Conservation (phyloP, 1,284 basidiomycete species). For the Agaricales sp. region DNA sequence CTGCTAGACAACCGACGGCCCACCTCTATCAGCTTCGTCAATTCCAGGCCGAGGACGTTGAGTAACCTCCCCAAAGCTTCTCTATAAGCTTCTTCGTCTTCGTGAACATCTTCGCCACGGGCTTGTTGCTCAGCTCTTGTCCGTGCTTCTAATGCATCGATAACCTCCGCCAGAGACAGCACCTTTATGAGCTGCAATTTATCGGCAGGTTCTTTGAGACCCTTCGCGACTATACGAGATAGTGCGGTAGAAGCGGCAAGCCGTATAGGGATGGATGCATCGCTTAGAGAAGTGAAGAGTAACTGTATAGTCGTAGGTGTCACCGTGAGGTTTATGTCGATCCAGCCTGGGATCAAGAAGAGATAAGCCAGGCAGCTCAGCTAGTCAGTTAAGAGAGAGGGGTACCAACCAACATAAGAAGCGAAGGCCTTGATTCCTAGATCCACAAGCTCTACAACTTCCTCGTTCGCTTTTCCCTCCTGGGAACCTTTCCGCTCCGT, state of each 20-base stretch:
- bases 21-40: conserved; percentile 75
- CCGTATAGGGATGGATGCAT: conserved; percentile 69
- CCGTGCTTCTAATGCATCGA: conserved; percentile 71
- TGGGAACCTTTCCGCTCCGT: conserved; percentile 48
- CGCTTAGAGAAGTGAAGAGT: conserved; percentile 81
- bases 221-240: conserved; percentile 81
- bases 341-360: conserved; percentile 64
- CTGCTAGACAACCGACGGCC: conserved; percentile 6
- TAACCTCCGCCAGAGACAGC: conserved; percentile 73
- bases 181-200: conserved; percentile 89
- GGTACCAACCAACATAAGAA: conserved; percentile 83
- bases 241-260: conserved; percentile 77
- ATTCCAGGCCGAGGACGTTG: conserved; percentile 77
- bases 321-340: conserved; percentile 94
- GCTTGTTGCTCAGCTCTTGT: conserved; percentile 62
- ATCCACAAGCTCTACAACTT: conserved; percentile 75
- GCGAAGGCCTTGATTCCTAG: conserved; percentile 87
- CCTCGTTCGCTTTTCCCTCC: conserved; percentile 30
- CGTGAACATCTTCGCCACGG: conserved; percentile 58
- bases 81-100: conserved; percentile 78
- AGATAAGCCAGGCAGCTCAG: conserved; percentile 5
- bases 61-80: conserved; percentile 84
- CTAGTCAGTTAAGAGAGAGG: background rate
- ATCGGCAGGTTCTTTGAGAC: conserved; percentile 86
- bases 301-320: conserved; percentile 84